Conservation (phyloP, 2,329 filamentous ascomycete species). For the Sarocladium brachiariae region DNA sequence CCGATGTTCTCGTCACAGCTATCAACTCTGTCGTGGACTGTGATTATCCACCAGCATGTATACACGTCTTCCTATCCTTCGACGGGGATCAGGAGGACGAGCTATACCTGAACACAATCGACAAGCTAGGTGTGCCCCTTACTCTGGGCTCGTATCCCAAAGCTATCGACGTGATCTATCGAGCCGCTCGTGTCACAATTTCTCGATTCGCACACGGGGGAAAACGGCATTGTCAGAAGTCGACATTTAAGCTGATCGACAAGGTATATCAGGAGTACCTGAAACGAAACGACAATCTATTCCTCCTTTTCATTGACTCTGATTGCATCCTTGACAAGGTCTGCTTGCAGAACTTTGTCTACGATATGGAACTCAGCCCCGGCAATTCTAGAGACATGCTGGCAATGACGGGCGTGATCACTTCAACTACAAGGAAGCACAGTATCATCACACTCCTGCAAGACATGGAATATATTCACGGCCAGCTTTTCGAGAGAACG, state of each 20-base stretch:
- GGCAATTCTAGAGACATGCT: constrained; percentile 89
- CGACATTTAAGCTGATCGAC: constrained; percentile 88
- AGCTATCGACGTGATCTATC: constrained; percentile 86
- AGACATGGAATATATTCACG: constrained; percentile 97
- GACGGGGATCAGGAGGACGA: constrained; percentile 88
- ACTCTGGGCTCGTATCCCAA: constrained; percentile 73
- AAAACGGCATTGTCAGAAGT: constrained; percentile 89
- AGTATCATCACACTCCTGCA: constrained; percentile 87
- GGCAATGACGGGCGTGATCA: constrained; percentile 96
- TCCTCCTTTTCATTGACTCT: constrained; percentile 94
- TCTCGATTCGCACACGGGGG: constrained; percentile 91
- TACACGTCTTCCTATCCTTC: constrained; percentile 93
- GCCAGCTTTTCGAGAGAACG: constrained; percentile 90
- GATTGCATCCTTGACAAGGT: constrained; percentile 89
- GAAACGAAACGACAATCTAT: constrained; percentile 81
- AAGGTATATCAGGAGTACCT: constrained; percentile 85
- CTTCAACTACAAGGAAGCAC: constrained; percentile 82
- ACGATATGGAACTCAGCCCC: constrained; percentile 96
- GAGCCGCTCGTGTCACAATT: constrained; percentile 75
- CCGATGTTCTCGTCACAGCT: constrained; percentile 74
- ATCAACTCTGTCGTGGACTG: constrained; percentile 89
- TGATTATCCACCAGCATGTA: constrained; percentile 85
- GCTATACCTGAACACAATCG: constrained; percentile 78
- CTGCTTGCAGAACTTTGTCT: constrained; percentile 96
- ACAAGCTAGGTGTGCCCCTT: constrained; percentile 74